A percentile compares a stretch with the other conserved stretches of the same genome.
These are phyloP conservation scores for Pleurotus djamor DNA, from an alignment of 768 basidiomycete genomes.

Conservation along the genomic window DNA sequence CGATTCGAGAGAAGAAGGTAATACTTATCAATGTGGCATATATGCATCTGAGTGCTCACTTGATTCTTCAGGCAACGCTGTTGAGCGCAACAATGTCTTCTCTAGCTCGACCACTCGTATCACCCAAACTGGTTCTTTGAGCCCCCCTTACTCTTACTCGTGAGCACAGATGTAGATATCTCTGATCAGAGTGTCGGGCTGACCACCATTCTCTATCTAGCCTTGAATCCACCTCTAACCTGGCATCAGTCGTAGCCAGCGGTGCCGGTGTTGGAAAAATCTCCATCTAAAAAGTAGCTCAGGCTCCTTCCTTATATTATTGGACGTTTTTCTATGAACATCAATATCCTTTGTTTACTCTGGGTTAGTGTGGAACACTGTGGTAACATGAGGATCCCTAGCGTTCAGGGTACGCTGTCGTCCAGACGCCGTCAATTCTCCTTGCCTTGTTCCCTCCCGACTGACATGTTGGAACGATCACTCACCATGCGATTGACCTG, in stretches of 20 bases:
- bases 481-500: too few species aligned
- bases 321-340: not conserved
- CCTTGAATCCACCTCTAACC: constrained; percentile 1
- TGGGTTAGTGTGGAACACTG: too few species aligned
- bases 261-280: constrained; percentile 2
- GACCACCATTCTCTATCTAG: not conserved
- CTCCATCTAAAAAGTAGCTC: not conserved
- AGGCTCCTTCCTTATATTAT: too few species aligned
- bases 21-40: not conserved
- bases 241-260: not conserved
- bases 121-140: not conserved
- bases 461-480: too few species aligned
- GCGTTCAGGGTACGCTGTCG: too few species aligned
- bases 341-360: not conserved
- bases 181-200: not conserved
- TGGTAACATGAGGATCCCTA: too few species aligned
- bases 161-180: not conserved
- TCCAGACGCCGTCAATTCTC: too few species aligned
- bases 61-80: not conserved
- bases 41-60: not conserved
- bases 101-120: not conserved
- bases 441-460: too few species aligned
- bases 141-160: not conserved
- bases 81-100: not conserved
- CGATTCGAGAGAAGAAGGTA: not conserved